Conservation (phyloP, 306 rosid species). For the Lathyrus aphaca region DNA sequence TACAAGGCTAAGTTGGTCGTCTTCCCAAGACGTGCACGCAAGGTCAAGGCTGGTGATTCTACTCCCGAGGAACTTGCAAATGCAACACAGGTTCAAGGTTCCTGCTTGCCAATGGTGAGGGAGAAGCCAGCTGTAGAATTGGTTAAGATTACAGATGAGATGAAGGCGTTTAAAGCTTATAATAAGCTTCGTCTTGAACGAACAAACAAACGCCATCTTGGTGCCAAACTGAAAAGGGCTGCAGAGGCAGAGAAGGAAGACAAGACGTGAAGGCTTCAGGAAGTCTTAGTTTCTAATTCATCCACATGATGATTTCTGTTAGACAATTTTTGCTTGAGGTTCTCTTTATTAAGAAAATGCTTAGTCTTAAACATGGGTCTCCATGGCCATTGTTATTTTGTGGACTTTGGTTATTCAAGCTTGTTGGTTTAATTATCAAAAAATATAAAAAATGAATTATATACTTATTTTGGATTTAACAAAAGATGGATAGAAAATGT, state of each 20-base stretch:
- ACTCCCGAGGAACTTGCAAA: constrained; percentile 64
- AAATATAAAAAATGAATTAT: no score
- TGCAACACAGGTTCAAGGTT: constrained; percentile 65
- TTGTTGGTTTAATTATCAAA: constrained; percentile 10
- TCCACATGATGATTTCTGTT: constrained; percentile 2
- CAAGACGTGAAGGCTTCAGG: constrained; percentile 49
- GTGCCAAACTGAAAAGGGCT: constrained; percentile 66
- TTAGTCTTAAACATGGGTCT: constrained; percentile 5
- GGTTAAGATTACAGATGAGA: no score
- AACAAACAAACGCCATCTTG: constrained; percentile 55
- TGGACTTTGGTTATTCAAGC: constrained; percentile 29
- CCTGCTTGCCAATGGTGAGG: constrained; percentile 53
- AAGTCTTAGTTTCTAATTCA: neutral
- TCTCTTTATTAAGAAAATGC: constrained; percentile 3
- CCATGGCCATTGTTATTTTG: constrained; percentile 2
- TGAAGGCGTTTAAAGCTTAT: constrained; percentile 66
- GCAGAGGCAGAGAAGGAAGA: constrained; percentile 82
- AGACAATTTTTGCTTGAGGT: constrained; percentile 30
- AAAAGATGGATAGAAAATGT: no score
- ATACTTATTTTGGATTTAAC: no score
- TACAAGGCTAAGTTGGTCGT: no score
- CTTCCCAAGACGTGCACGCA: no score
- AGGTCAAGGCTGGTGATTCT: constrained; percentile 74
- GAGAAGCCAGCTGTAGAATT: no score
- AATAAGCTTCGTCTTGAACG: constrained; percentile 68